Evolutionary conservation across 2,329 filamentous ascomycete genomes (phyloP), one percentile per base, ranked within the genome.

Genomic region (Phialophora chinensis): DNA sequence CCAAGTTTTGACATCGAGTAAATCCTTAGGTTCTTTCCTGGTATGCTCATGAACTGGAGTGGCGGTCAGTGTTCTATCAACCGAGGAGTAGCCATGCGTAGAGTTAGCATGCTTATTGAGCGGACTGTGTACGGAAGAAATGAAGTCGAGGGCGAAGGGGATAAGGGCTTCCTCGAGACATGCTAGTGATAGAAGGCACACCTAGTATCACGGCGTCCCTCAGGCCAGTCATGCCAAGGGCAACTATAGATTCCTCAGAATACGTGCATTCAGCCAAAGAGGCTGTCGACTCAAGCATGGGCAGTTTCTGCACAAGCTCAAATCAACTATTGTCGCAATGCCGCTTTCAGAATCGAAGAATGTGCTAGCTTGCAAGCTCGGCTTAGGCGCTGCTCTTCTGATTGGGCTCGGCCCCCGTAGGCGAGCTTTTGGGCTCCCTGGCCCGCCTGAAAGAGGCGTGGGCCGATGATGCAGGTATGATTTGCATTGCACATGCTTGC

Each of bases 381-480:
- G 20, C 14, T 44, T 44, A 44, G 38, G 38, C 38, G 38, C 38
- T n/a, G 14, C 38, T 44, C 38, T 44, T 44, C 38, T 44, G 38
- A 44, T 44, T 44, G 38, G 38, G 38, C 38, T 44, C 7, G 2
- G 14, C 17, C 17, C 17, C 14, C 10, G 27, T 25, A 52, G 23
- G 49, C 49, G 25, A 52, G 49, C 25, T 14, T 52, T 29, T 52
- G 14, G 38, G 17, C 38, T 42, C 14, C 5, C n/a, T 42, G 38
- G 38, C 17, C 38, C 17, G 38, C 38, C 38, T n/a, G 38, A 7
- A 44, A n/a, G 38, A n/a, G 38, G 49, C 49, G 49, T 52, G 49
- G 49, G 49, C 23, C 7, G 25, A 20, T 55, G 25, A 44, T 62
- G 60, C 60, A 27, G 58, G 44, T 25, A 66, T 66, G 59, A 62